Evolutionary conservation across 2,329 filamentous ascomycete species (phyloP), one percentile per base, ranked within the genome.

Genomic region (Blastomyces parvus): DNA sequence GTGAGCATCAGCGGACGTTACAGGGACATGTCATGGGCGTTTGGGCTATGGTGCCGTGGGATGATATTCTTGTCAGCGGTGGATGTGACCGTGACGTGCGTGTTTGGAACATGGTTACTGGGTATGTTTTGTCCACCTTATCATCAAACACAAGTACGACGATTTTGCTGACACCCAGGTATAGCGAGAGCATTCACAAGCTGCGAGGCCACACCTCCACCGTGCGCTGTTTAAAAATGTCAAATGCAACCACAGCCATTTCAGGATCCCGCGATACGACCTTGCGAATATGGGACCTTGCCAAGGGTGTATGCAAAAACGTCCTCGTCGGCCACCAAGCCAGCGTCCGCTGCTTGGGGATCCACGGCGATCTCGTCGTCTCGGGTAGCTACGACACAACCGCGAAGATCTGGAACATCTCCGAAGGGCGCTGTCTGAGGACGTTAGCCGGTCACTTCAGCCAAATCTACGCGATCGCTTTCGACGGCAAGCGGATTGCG

Each of bases 21-120:
- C 88, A 94, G 72, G 94, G 94, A 13, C 94, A 99, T 78, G 90
- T 97, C 55, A 99, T 99, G 94, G 94, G 94, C 50, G 94, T 99
- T 25, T 99, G 94, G 94, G 94, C 94, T 59, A 97, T 99, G 93
- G 91, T 99, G 30, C 94, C 94, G 7, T 97, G 92, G 90, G 93
- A 90, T 64, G 93, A 99, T 74, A 88, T 90, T 61, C 82, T 99
- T 65, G 94, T 99, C 65, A 97, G 91, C 70, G 94, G 94, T 70
- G 94, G 94, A 6, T 99, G 94, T 74, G 94, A 99, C 78, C 86
- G 94, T 65, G 94, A 99, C 73, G 94, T 99, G 36, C 85, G 94
- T 63, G 94, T 99, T 6, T 99, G 94, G 94, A 90, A 99, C 72
- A 87, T 99, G 81, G 86, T 87, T 60, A 96, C 90, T 65, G 94